These are phyloP conservation scores for Arabis alpina DNA, from an alignment of 345 rosid genomes.

Conservation along the genomic window DNA sequence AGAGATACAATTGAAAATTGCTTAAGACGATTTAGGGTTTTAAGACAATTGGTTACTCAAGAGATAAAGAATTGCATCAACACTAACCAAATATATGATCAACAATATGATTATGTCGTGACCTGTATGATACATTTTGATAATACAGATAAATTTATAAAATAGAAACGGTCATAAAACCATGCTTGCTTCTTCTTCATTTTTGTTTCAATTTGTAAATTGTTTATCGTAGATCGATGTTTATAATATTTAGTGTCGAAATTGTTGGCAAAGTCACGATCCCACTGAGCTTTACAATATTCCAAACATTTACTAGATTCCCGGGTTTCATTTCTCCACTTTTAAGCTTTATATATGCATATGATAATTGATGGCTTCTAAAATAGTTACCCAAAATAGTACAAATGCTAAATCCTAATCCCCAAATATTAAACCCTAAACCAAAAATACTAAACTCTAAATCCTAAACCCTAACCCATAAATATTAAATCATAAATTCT, in stretches of 20 bases:
- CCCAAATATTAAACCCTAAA: no score
- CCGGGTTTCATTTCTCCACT: constrained; percentile 22
- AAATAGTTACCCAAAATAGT: no score
- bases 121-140: constrained; percentile 13
- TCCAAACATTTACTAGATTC: constrained; percentile 31
- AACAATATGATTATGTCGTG: constrained; percentile 41
- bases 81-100: constrained; percentile 25
- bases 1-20: no score
- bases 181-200: not conserved
- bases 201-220: constrained; percentile 1
- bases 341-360: constrained; percentile 7
- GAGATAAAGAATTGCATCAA: constrained; percentile 8
- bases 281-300: constrained; percentile 8
- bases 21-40: no score
- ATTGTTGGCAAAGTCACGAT: constrained; percentile 21
- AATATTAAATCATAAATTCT: no score
- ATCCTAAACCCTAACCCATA: no score
- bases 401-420: no score
- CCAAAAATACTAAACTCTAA: no score
- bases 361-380: no score
- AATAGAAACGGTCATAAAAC: constrained; percentile 2
- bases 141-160: not conserved
- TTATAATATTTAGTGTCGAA: constrained; percentile 10
- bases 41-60: no score
- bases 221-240: not conserved